Base-by-base conservation (phyloP, 1,284 basidiomycete genomes). In the Xerocomus minutiporus region DNA sequence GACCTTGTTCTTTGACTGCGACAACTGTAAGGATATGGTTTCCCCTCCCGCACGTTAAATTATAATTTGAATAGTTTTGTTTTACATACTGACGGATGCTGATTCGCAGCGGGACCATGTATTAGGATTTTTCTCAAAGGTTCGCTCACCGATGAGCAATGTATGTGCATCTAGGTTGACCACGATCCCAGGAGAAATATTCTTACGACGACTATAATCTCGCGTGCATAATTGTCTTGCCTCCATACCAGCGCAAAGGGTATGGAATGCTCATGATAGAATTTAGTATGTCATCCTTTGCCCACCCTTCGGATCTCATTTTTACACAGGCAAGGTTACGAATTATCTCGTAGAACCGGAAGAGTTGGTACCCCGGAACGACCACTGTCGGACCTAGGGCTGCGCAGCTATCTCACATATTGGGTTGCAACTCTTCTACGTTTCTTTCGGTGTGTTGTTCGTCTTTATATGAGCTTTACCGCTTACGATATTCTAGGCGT, bases 161-260 rank as follows among this genome's bases (percentile, higher is more conserved):
- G 35, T 23, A 23, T 17, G 31, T 42, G 29, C 29, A 20, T 20
- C 12, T 47, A 41, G 36, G 45, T 42, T 57, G 53, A 60, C 51
- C 29, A 42, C 13, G 28, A 26, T 17, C 11, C 4, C 67, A 95
- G 91, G 96, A 98, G 72, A 98, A 98, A 69, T 67, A 89, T 23
- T 96, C 93, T 1, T 97, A 93, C 62, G 96, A 99, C 62, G 92
- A 95, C 62, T 97, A 95, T 74, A 99, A 99, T 65, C 80, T 99
- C 13, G 96, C 96, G 2, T 97, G 93, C 70, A 99, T 99, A 62
- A 86, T 98, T 57, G 93, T 92, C 3, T 83, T 99, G 50, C 97
- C 96, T 1, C 96, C 94, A 13, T 94, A 87, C 65, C 96, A 98
- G 67, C 81, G 86, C 57, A 82, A 86, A 61, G 90, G 93, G 7